Evolutionary conservation across 768 basidiomycete species (phyloP).

Genomic region (Boletus coccyginus): DNA sequence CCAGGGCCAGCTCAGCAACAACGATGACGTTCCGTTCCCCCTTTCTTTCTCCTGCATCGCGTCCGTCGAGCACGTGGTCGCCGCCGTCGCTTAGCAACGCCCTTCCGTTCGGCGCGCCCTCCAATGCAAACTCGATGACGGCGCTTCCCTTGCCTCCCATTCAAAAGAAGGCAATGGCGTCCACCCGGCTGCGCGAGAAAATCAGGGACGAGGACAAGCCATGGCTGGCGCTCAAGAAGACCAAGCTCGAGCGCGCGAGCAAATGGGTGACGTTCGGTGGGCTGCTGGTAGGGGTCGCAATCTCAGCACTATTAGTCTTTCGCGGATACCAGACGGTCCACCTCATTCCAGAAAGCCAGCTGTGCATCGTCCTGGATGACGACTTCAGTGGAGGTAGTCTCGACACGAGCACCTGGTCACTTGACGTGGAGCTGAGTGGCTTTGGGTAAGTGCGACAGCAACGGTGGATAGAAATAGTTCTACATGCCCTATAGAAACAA

Average conservation of each 20-base stretch:
- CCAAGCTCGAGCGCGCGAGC: slow-evolving; percentile 31
- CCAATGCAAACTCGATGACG: slow-evolving; percentile 26
- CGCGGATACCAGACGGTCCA: slow-evolving; percentile 41
- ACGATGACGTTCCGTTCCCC: slow-evolving; percentile 57
- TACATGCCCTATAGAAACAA: slow-evolving; percentile 35
- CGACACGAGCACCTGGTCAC: slow-evolving; percentile 44
- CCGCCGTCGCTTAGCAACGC: slow-evolving; percentile 45
- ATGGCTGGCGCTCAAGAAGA: slow-evolving; percentile 40
- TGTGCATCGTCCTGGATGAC: slow-evolving; percentile 49
- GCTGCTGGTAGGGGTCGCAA: slow-evolving; percentile 40
- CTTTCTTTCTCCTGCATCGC: slow-evolving; percentile 67
- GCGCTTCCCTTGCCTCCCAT: slow-evolving; percentile 43
- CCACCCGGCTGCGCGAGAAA: slow-evolving; percentile 51
- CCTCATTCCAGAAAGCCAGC: slow-evolving; percentile 32
- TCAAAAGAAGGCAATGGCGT: slow-evolving; percentile 34
- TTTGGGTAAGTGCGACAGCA: slow-evolving; percentile 36
- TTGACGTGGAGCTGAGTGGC: slow-evolving; percentile 53
- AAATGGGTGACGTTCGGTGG: slow-evolving; percentile 48
- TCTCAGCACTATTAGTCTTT: slow-evolving; percentile 45
- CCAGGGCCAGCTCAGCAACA: slow-evolving; percentile 41
- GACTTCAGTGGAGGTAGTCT: slow-evolving; percentile 41
- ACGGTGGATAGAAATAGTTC: neutral
- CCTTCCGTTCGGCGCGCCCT: slow-evolving; percentile 25
- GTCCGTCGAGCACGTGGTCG: slow-evolving; percentile 62
- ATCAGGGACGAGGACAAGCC: slow-evolving; percentile 48